Percentiles rank a stretch among this genome's conserved stretches.
Evolutionary conservation across 257 asterid genomes (phyloP).

Genomic region (Lycium ferocissimum): DNA sequence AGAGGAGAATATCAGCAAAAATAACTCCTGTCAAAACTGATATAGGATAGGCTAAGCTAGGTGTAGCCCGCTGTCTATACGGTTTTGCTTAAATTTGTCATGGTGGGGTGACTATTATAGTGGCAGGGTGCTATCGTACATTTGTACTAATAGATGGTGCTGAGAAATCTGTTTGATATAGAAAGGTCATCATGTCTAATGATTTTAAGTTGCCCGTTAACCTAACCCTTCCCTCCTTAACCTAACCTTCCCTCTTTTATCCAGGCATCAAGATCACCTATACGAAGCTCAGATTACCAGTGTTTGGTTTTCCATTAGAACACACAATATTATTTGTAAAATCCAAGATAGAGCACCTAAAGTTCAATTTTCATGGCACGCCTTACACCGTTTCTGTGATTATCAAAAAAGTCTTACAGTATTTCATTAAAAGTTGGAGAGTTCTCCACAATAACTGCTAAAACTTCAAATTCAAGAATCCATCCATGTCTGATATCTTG

Average conservation of each 20-base stretch:
- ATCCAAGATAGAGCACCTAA: slow-evolving; percentile 17
- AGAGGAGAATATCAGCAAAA: neutral
- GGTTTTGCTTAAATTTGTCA: neutral
- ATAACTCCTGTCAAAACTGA: neutral
- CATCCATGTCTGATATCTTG: neutral
- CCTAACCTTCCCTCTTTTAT: neutral
- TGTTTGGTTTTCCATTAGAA: neutral
- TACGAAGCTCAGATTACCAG: neutral
- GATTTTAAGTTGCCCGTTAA: neutral
- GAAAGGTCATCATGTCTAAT: neutral
- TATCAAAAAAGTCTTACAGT: neutral
- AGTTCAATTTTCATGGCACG: neutral
- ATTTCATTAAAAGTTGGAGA: neutral
- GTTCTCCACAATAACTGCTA: neutral
- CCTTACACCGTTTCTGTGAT: neutral
- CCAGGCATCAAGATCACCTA: neutral
- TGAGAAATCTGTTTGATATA: neutral
- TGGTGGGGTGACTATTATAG: neutral
- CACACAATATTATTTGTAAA: neutral
- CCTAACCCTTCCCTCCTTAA: neutral
- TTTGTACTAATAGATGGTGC: neutral
- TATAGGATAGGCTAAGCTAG: neutral
- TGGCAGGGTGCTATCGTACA: neutral
- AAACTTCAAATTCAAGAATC: neutral
- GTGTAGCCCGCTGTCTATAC: neutral